Evolutionary conservation across 73 alveolate species (phyloP), one percentile per base, ranked within the genome.

Genomic region (Uronychia setigera): DNA sequence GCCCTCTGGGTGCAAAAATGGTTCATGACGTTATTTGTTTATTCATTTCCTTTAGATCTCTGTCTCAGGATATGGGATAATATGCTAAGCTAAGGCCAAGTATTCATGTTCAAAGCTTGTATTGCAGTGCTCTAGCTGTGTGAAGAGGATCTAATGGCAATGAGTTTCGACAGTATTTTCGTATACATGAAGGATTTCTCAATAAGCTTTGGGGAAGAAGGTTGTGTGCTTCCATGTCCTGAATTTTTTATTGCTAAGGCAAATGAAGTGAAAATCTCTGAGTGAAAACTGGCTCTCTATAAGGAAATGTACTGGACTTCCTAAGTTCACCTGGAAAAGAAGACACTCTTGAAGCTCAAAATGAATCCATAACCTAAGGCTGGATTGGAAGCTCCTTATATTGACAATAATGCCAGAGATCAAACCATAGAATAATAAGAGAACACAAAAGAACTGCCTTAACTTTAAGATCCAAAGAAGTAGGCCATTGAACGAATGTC

Each of bases 1-100:
- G 85, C 86, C 26, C 59, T 87, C 31, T 87, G 93, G 93, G 35
- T 87, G 32, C 87, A 85, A 33, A 87, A 87, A 57, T 87, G 93
- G 89, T 87, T 87, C 33, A 87, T 87, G 89, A 87, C 93, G 29
- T 33, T 87, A 27, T 87, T 87, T 58, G 26, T 86, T 29, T 74
- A 82, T 46, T 81, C 90, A 0, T 87, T 87, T 58, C 77, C 86
- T 25, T 31, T 80, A 11, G 82, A 87, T 31, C 58, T 77, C 0
- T 85, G 87, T 13, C 74, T 87, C 78, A 31, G 93, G 31, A 76
- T 87, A 1, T 87, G 93, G 93, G 93, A 87, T 35, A 78, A 74
- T 60, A 35, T 87, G 27, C 60, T 87, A n/a, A 81, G 80, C 25
- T 32, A 87, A 9, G 93, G 93, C 11, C 34, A 58, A 0, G 79